Evolutionary conservation across 345 rosid species (phyloP).

Genomic region (Citrus glauca): DNA sequence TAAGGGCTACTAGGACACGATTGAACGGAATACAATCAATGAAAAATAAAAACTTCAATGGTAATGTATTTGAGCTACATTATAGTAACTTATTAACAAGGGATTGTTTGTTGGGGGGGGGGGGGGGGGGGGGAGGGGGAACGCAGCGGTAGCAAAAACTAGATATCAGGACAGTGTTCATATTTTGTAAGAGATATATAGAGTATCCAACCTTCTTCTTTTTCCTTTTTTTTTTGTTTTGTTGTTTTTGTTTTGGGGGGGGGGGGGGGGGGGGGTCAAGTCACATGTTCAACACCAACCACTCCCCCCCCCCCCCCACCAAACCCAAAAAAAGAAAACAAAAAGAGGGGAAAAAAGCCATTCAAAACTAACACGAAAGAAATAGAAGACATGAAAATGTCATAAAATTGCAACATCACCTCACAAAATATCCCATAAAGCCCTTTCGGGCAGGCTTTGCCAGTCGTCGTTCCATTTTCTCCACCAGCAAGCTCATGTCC

Average conservation of each 20-base stretch:
- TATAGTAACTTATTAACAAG: background rate
- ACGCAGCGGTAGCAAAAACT: background rate
- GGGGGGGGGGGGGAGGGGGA: too few species aligned
- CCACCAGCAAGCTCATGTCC: slow-evolving; percentile 50
- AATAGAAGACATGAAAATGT: background rate
- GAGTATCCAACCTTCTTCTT: background rate
- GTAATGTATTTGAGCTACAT: background rate
- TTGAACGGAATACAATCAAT: slow-evolving; percentile 29
- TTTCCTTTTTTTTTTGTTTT: too few species aligned
- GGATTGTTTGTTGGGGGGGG: too few species aligned
- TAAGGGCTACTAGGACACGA: slow-evolving; percentile 82
- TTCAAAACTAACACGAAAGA: background rate
- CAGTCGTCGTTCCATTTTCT: slow-evolving; percentile 84
- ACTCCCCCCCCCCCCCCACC: too few species aligned
- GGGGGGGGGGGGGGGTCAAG: too few species aligned
- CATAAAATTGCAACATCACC: slow-evolving; percentile 35
- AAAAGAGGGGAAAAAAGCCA: too few species aligned
- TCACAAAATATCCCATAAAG: slow-evolving; percentile 84
- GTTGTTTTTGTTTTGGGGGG: too few species aligned
- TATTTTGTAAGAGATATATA: background rate
- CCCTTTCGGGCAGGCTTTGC: slow-evolving; percentile 92
- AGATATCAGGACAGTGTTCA: background rate
- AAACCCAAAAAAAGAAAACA: too few species aligned
- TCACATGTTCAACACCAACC: too few species aligned
- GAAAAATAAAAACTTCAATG: slow-evolving; percentile 6